Evolutionary conservation across 768 basidiomycete genomes (phyloP), one percentile per base, ranked within the genome.

Genomic region (Phanerochaete carnosa): DNA sequence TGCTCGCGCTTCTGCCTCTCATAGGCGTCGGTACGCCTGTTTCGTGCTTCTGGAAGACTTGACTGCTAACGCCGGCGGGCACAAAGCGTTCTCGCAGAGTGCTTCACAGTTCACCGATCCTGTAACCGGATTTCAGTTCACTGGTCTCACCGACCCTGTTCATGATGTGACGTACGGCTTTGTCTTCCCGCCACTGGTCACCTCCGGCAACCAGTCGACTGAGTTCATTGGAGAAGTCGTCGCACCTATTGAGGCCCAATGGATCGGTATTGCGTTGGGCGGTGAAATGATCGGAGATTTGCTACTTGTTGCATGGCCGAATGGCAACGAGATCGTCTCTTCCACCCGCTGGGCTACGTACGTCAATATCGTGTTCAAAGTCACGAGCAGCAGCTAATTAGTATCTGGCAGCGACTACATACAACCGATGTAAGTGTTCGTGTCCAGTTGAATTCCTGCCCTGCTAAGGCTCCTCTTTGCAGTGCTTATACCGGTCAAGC

Each of bases 171-270:
- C 69, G 28, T 75, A 80, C 64, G 84, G 84, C 58, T 79, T 80
- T 60, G 72, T 81, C 35, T 83, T 87, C 65, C 84, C 84, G 28
- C 80, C 80, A 22, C 67, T 80, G 16, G 74, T 72, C 5, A 69
- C 75, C 13, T 74, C 75, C 8, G 75, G 73, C 13, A 58, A 72
- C 28, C 72, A 75, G 28, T 70, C 80, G 23, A 75, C 73, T 16
- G 86, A 88, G 64, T 87, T 86, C 67, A 84, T 88, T 63, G 86
- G 81, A 53, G 83, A 85, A 70, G 81, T 87, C 49, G 79, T 85
- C 26, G 80, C 83, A 8, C 85, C 86, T 9, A 72, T 83, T 39
- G 76, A 65, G 6, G 77, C 77, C n/a, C 66, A 77, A 74, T 88
- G 85, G 85, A 77, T 78, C 19, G 86, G 86, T 55, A 70, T 80